phyloP scores from a whole-genome alignment of 2,329 filamentous ascomycete species.

The Aspergillus ustus region DNA sequence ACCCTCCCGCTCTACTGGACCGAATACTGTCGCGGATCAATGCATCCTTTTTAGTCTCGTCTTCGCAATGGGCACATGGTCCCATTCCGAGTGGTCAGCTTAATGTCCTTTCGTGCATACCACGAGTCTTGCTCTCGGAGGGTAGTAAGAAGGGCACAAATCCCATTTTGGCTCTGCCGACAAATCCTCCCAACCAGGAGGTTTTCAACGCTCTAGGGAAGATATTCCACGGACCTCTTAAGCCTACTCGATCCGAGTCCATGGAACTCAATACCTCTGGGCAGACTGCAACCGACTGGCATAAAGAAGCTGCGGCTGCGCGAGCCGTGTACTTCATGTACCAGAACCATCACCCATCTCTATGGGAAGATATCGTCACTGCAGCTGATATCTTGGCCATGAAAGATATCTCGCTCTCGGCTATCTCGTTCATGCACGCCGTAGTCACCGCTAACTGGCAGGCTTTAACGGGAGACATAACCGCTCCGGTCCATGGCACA shows the following conservation, averaged over 20 bases:
- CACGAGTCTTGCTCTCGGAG: slow-evolving; percentile 57
- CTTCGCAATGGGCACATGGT: slow-evolving; percentile 56
- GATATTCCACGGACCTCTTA: slow-evolving; percentile 59
- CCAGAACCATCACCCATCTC: slow-evolving; percentile 53
- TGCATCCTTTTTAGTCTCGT: slow-evolving; percentile 50
- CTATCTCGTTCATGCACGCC: slow-evolving; percentile 57
- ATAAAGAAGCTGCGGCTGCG: slow-evolving; percentile 57
- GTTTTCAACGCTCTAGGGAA: slow-evolving; percentile 59
- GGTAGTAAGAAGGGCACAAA: slow-evolving; percentile 43
- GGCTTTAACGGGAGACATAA: slow-evolving; percentile 37
- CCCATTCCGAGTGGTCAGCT: slow-evolving; percentile 61
- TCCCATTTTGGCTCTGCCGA: slow-evolving; percentile 56
- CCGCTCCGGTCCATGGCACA: slow-evolving; percentile 25
- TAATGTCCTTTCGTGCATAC: slow-evolving; percentile 61
- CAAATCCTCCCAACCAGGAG: slow-evolving; percentile 57
- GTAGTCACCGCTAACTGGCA: slow-evolving; percentile 62
- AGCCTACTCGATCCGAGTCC: slow-evolving; percentile 28
- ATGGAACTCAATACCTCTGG: slow-evolving; percentile 38
- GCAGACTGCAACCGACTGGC: slow-evolving; percentile 44
- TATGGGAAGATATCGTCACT: slow-evolving; percentile 58
- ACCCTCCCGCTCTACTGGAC: slow-evolving; percentile 44
- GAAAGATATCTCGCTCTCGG: slow-evolving; percentile 60
- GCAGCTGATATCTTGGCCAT: slow-evolving; percentile 63
- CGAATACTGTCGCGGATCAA: slow-evolving; percentile 54
- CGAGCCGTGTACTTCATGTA: slow-evolving; percentile 61